Evolutionary conservation across 2,329 filamentous ascomycete genomes (phyloP).

Genomic region (Apiospora hydei): DNA sequence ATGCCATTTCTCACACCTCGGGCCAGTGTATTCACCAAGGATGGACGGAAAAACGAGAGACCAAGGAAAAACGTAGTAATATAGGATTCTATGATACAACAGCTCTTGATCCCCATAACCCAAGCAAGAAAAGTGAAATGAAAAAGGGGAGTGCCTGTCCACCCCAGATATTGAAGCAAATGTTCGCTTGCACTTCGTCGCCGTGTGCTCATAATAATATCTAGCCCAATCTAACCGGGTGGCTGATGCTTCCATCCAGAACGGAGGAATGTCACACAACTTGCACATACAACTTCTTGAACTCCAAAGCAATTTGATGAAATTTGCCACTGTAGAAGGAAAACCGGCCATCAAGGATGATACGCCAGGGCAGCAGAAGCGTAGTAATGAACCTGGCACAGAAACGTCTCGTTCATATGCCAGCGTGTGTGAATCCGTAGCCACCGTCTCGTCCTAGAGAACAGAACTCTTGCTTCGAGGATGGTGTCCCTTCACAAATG

Average conservation of each 20-base stretch:
- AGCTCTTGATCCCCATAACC: not conserved
- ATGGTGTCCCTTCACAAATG: not conserved
- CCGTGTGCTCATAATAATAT: not conserved
- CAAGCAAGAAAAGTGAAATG: not conserved
- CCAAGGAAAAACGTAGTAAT: not conserved
- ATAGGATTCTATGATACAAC: not conserved
- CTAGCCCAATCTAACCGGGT: too few relatives aligned
- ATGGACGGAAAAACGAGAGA: not conserved
- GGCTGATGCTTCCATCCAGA: too few relatives aligned
- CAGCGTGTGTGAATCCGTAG: not conserved
- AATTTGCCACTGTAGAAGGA: too few relatives aligned
- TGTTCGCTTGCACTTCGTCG: not conserved
- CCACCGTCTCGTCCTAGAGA: not conserved
- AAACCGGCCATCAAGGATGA: not conserved
- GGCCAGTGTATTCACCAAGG: not conserved
- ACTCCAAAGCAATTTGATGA: too few relatives aligned
- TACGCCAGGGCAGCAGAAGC: not conserved
- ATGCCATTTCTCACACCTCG: too few relatives aligned
- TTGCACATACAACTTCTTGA: too few relatives aligned
- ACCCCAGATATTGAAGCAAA: not conserved
- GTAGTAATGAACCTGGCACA: not conserved
- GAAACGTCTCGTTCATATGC: too few relatives aligned
- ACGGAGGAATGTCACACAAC: not conserved
- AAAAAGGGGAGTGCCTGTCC: not conserved
- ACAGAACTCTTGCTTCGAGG: constrained; percentile 10